Evolutionary conservation across 345 rosid species (phyloP).

Genomic region (Moricandia arvensis): DNA sequence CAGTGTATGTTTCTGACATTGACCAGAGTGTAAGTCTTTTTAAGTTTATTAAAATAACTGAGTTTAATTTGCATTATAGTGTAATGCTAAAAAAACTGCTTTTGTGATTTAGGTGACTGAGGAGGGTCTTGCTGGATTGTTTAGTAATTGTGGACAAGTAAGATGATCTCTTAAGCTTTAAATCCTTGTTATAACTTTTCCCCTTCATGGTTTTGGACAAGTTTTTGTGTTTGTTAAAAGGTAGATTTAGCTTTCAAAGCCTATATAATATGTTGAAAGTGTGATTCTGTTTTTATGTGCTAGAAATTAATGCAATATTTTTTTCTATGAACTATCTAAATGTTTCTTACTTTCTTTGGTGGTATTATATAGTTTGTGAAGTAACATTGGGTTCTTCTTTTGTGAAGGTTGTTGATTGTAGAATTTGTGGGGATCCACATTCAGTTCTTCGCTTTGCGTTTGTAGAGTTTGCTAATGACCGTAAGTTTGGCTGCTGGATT

Average conservation of each 20-base stretch:
- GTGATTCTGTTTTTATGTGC: background rate
- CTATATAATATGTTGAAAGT: background rate
- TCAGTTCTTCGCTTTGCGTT: conserved; percentile 96
- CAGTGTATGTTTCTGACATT: conserved; percentile 44
- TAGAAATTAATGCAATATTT: background rate
- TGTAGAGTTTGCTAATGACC: conserved; percentile 83
- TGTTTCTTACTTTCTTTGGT: background rate
- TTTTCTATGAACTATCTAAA: background rate
- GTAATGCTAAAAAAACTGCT: conserved; percentile 1
- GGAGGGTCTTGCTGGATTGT: conserved; percentile 82
- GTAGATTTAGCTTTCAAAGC: conserved; percentile 2
- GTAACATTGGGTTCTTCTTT: conserved; percentile 16
- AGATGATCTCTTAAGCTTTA: conserved; percentile 44
- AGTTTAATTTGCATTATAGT: background rate
- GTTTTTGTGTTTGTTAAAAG: background rate
- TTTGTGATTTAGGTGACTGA: conserved; percentile 64
- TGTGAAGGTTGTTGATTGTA: conserved; percentile 89
- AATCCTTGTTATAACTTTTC: background rate
- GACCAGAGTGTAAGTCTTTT: conserved; percentile 35
- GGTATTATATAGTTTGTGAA: background rate
- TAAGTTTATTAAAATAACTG: background rate
- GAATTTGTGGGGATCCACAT: conserved; percentile 92
- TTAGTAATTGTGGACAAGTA: conserved; percentile 78
- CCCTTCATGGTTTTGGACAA: background rate
- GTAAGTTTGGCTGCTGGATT: conserved; percentile 46